Conservation (phyloP, 805 yeast species). For the Pichia paraexigua region DNA sequence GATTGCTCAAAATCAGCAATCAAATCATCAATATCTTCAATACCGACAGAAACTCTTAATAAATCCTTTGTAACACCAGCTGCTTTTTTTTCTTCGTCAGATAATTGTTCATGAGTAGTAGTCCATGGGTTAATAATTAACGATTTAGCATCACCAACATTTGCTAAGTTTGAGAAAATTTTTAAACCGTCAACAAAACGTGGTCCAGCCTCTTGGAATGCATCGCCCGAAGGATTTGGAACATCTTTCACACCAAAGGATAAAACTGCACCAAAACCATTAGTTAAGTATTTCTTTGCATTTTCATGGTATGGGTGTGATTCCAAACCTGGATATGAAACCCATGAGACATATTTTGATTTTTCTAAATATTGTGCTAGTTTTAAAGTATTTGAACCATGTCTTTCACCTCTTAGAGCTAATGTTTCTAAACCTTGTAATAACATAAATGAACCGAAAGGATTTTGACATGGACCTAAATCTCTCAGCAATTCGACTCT, state of each 20-base stretch:
- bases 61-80: constrained; percentile 87
- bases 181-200: constrained; percentile 76
- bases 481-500: constrained; percentile 86
- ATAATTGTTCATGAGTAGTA: constrained; percentile 91
- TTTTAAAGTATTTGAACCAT: constrained; percentile 70
- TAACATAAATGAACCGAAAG: constrained; percentile 80
- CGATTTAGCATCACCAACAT: constrained; percentile 95
- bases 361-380: constrained; percentile 71
- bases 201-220: constrained; percentile 72
- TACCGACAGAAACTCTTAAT: constrained; percentile 85
- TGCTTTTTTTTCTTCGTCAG: constrained; percentile 68
- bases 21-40: constrained; percentile 85
- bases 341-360: constrained; percentile 70
- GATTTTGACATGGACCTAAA: constrained; percentile 82
- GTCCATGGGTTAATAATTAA: constrained; percentile 92
- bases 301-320: constrained; percentile 70
- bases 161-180: constrained; percentile 87
- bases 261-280: constrained; percentile 82
- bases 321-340: constrained; percentile 84
- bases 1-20: constrained; percentile 85
- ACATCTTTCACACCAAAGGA: constrained; percentile 81
- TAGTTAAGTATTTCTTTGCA: constrained; percentile 73
- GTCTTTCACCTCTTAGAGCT: constrained; percentile 90
- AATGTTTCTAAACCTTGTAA: constrained; percentile 92
- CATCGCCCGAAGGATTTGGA: constrained; percentile 39